Percentiles rank a stretch among this genome's conserved stretches.
These are phyloP conservation scores for Lyophyllum shimeji DNA, from an alignment of 768 basidiomycete genomes.

Conservation along the genomic window DNA sequence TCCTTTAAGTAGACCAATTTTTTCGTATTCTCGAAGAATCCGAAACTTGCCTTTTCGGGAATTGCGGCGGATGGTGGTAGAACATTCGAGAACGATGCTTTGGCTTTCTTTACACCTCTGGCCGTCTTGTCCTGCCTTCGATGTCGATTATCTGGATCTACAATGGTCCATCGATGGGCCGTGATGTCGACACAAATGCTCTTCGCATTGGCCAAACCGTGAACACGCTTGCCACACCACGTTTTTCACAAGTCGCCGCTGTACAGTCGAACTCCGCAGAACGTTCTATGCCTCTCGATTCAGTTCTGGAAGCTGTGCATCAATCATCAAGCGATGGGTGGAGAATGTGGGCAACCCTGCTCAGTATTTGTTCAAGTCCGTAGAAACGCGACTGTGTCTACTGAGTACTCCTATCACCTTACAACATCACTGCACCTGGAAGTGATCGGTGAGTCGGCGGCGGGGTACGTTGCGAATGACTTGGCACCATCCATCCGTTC, in stretches of 20 bases:
- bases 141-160: not conserved
- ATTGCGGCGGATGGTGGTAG: slow-evolving; percentile 27
- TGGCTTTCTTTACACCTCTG: not conserved
- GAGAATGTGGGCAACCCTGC: not conserved
- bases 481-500: too few relatives aligned
- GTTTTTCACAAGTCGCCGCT: not conserved
- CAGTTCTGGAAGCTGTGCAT: not conserved
- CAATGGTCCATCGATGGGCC: not conserved
- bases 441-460: too few relatives aligned
- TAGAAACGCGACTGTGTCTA: not conserved
- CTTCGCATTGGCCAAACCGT: not conserved
- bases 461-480: too few relatives aligned
- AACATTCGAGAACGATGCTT: slow-evolving; percentile 41
- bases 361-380: not conserved
- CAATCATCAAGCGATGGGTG: not conserved
- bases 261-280: not conserved
- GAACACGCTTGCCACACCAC: not conserved
- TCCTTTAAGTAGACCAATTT: slow-evolving; percentile 35
- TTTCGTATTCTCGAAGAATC: slow-evolving; percentile 49
- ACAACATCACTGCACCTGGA: too few relatives aligned
- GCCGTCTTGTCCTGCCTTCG: not conserved
- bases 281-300: not conserved
- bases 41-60: slow-evolving; percentile 44
- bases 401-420: too few relatives aligned
- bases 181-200: not conserved